Conservation (phyloP, 495 filamentous ascomycete genomes). For the Umbilicaria muhlenbergii region DNA sequence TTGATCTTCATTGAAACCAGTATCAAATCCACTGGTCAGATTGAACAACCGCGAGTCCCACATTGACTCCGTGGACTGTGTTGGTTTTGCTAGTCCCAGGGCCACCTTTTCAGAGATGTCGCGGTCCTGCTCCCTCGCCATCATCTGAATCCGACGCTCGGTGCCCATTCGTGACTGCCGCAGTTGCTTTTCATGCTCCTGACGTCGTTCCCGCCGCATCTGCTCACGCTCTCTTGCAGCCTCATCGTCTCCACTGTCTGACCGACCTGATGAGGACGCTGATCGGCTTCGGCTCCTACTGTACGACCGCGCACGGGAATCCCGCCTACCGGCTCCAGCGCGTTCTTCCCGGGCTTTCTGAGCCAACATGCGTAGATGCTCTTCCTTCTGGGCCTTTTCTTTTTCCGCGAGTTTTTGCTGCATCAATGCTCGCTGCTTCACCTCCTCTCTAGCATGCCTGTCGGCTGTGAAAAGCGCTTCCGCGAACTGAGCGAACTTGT, state of each 20-base stretch:
- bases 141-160: constrained; percentile 73
- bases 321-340: constrained; percentile 35
- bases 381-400: constrained; percentile 86
- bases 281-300: constrained; percentile 36
- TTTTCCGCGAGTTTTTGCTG: constrained; percentile 95
- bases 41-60: constrained; percentile 95
- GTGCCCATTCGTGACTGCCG: constrained; percentile 93
- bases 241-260: constrained; percentile 52
- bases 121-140: constrained; percentile 89
- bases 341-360: constrained; percentile 82
- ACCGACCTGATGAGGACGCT: constrained; percentile 40
- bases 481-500: constrained; percentile 94
- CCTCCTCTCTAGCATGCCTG: constrained; percentile 87
- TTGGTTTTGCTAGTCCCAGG: constrained; percentile 87
- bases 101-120: constrained; percentile 98
- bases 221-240: constrained; percentile 55
- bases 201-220: constrained; percentile 58
- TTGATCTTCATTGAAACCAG: constrained; percentile 95
- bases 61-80: constrained; percentile 78
- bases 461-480: constrained; percentile 92
- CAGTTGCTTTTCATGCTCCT: constrained; percentile 75
- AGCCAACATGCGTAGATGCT: constrained; percentile 74
- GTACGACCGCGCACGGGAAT: constrained; percentile 24
- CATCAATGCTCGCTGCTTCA: constrained; percentile 83
- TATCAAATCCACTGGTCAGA: constrained; percentile 72